Evolutionary conservation across 305 asterid genomes (phyloP).

Genomic region (Caryopteris hybrid): DNA sequence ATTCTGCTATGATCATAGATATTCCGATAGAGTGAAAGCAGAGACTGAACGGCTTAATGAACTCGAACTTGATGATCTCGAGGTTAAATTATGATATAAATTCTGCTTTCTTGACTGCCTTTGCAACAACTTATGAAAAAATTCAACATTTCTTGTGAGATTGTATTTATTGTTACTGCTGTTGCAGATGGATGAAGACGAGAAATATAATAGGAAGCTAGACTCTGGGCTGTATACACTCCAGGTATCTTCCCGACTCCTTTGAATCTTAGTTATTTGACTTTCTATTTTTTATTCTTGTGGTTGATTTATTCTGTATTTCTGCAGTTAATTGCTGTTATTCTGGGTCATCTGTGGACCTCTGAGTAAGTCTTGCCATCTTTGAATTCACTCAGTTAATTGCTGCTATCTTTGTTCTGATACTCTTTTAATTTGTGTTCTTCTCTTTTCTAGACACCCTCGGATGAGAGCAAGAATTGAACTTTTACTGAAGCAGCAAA

Average conservation of each 20-base stretch:
- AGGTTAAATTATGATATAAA: slow-evolving; percentile 39
- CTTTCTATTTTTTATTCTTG: background rate
- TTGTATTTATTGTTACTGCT: background rate
- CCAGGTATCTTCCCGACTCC: slow-evolving; percentile 44
- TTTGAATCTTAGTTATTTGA: background rate
- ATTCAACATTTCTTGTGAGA: background rate
- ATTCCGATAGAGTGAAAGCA: slow-evolving; percentile 76
- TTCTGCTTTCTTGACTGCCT: slow-evolving; percentile 13
- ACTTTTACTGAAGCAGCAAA: slow-evolving; percentile 80
- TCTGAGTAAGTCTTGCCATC: slow-evolving; percentile 72
- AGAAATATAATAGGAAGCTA: slow-evolving; percentile 75
- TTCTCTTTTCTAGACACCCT: slow-evolving; percentile 52
- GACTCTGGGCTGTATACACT: slow-evolving; percentile 94
- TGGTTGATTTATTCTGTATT: slow-evolving; percentile 16
- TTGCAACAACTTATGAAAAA: background rate
- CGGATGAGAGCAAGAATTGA: slow-evolving; percentile 89
- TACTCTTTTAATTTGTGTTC: slow-evolving; percentile 4
- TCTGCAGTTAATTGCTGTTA: slow-evolving; percentile 83
- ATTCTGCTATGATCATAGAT: slow-evolving; percentile 37
- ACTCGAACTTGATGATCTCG: slow-evolving; percentile 80
- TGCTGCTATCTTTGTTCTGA: background rate
- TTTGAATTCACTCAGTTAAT: background rate
- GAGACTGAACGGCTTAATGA: slow-evolving; percentile 62
- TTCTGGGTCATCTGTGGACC: slow-evolving; percentile 97
- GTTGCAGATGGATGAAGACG: slow-evolving; percentile 89